Evolutionary conservation across 495 filamentous ascomycete species (phyloP).

Genomic region (Daldinia decipiens): DNA sequence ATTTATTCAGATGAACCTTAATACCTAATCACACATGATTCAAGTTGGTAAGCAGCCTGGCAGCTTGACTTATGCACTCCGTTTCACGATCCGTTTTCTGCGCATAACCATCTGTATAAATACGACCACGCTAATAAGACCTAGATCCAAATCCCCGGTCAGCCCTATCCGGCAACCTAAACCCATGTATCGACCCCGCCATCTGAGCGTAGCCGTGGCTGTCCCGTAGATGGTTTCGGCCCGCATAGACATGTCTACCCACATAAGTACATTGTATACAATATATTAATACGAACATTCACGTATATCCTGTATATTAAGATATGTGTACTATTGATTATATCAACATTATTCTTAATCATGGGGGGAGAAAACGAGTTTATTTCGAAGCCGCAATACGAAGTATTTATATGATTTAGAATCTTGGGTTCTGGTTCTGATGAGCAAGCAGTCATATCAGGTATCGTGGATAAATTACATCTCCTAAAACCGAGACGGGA

Average conservation of each 20-base stretch:
- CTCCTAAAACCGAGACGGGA: not conserved
- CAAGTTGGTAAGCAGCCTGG: too few relatives aligned
- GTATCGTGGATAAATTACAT: not conserved
- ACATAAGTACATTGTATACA: too few relatives aligned
- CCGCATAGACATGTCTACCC: not conserved
- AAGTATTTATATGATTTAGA: not conserved
- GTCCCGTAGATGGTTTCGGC: not conserved
- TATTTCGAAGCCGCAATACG: not conserved
- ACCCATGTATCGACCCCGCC: constrained; percentile 11
- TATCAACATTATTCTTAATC: too few relatives aligned
- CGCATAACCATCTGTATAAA: not conserved
- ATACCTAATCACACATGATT: not conserved
- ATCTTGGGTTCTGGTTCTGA: not conserved
- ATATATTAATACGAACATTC: not conserved
- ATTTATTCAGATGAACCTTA: not conserved
- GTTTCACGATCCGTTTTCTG: not conserved
- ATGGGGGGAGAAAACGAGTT: not conserved
- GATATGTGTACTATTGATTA: not conserved
- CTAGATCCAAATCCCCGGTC: constrained; percentile 1
- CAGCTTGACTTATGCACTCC: not conserved
- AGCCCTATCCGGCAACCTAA: constrained; percentile 21
- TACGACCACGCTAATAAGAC: not conserved
- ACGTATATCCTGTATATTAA: not conserved
- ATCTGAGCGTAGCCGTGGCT: not conserved
- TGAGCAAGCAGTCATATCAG: not conserved